Conservation (phyloP, 2,329 filamentous ascomycete species). For the Fusarium devonianum region DNA sequence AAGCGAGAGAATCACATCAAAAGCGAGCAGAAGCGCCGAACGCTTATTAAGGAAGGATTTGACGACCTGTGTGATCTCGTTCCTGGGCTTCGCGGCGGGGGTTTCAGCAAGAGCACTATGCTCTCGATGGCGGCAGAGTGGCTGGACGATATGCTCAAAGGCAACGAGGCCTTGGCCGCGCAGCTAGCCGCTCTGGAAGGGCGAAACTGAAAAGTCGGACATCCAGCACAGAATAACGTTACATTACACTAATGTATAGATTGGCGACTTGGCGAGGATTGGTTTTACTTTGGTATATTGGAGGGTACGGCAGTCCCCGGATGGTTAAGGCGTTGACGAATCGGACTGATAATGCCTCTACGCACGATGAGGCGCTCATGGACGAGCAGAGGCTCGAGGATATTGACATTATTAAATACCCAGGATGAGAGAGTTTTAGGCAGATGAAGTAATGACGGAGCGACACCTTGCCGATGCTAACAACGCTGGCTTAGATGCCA, state of each 20-base stretch:
- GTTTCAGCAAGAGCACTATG: conserved; percentile 84
- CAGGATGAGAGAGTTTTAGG: conserved; percentile 20
- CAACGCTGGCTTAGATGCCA: conserved; percentile 17
- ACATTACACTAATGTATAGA: conserved; percentile 13
- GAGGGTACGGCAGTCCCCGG: conserved; percentile 24
- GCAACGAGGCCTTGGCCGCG: conserved; percentile 68
- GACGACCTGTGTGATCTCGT: conserved; percentile 80
- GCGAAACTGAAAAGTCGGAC: conserved; percentile 16
- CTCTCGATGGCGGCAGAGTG: conserved; percentile 79
- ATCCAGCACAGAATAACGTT: neutral
- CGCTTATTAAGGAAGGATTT: conserved; percentile 82
- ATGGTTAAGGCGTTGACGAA: conserved; percentile 36
- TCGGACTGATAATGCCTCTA: conserved; percentile 8
- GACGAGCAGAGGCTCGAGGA: conserved; percentile 15
- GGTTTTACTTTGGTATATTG: conserved; percentile 16
- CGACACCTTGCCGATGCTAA: conserved; percentile 15
- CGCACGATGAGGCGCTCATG: conserved; percentile 10
- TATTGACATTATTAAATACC: conserved; percentile 30
- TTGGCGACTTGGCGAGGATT: conserved; percentile 26
- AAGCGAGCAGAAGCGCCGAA: conserved; percentile 86
- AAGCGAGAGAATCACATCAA: conserved; percentile 87
- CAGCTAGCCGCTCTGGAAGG: conserved; percentile 55
- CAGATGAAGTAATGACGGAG: conserved; percentile 29
- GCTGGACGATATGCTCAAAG: conserved; percentile 74
- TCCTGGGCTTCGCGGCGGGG: conserved; percentile 74